phyloP scores from a whole-genome alignment of 2,329 filamentous ascomycete genomes.

The Stromatinia cepivora region DNA sequence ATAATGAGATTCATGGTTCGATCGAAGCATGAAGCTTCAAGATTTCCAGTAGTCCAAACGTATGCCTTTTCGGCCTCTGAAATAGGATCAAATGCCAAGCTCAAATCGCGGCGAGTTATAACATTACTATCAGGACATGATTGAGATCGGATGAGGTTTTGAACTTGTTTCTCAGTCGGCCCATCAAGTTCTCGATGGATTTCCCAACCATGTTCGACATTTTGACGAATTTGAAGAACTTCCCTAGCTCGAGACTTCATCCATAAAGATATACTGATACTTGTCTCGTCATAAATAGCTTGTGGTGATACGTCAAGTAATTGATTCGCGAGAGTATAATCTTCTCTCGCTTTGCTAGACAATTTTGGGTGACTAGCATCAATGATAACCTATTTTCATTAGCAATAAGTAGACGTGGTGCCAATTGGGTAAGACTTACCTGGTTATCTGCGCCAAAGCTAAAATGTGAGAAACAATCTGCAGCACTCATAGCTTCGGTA shows the following conservation, averaged over 20 bases:
- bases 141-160: constrained; percentile 32
- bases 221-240: constrained; percentile 36
- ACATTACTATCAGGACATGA: constrained; percentile 22
- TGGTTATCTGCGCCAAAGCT: constrained; percentile 35
- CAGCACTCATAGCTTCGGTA: constrained; percentile 61
- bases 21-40: constrained; percentile 76
- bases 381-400: constrained; percentile 31
- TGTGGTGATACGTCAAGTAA: constrained; percentile 53
- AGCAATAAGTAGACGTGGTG: constrained; percentile 18
- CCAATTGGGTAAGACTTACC: constrained; percentile 26
- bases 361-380: constrained; percentile 35
- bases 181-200: constrained; percentile 31
- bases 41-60: constrained; percentile 43
- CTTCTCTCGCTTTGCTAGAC: constrained; percentile 51
- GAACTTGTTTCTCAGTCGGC: constrained; percentile 32
- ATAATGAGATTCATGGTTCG: constrained; percentile 64
- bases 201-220: constrained; percentile 31
- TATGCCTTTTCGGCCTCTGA: constrained; percentile 51
- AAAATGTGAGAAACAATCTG: constrained; percentile 55
- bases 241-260: constrained; percentile 37
- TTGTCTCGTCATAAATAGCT: constrained; percentile 28
- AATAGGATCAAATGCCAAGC: constrained; percentile 61
- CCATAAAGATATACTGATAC: constrained; percentile 35
- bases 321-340: constrained; percentile 54
- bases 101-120: constrained; percentile 54